Conservation (phyloP, 305 asterid genomes). For the Fraxinus ornus region DNA sequence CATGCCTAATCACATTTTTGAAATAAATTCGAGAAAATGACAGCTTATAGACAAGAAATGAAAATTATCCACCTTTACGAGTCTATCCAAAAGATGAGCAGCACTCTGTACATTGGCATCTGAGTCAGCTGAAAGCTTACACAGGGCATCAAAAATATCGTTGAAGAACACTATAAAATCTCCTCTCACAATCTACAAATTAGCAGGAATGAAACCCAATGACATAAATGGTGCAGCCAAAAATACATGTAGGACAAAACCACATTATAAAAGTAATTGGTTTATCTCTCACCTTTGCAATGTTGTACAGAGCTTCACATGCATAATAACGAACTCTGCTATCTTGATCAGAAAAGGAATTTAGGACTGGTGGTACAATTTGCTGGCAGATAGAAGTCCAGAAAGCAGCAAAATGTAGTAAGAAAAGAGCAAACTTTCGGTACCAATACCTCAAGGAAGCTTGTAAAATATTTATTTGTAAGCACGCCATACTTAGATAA, state of each 20-base stretch:
- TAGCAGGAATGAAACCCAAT: conserved; percentile 26
- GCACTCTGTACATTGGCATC: conserved; percentile 99
- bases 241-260: conserved; percentile 3
- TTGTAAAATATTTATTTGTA: neutral
- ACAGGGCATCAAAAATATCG: conserved; percentile 88
- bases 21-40: neutral
- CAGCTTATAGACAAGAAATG: neutral
- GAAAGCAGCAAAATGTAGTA: conserved; percentile 29
- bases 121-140: conserved; percentile 98
- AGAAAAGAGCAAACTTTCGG: conserved; percentile 12
- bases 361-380: conserved; percentile 94
- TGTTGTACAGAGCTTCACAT: conserved; percentile 97
- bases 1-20: conserved; percentile 4
- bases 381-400: conserved; percentile 47
- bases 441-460: conserved; percentile 14
- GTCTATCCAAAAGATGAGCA: conserved; percentile 99
- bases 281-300: conserved; percentile 74
- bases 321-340: conserved; percentile 99
- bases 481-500: neutral
- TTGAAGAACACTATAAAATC: conserved; percentile 97
- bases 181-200: conserved; percentile 95
- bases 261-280: conserved; percentile 9
- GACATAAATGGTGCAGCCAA: neutral
- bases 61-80: conserved; percentile 67
- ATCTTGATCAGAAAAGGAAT: conserved; percentile 93